Evolutionary conservation across 768 basidiomycete species (phyloP).

Genomic region (Lyophyllum atratum): DNA sequence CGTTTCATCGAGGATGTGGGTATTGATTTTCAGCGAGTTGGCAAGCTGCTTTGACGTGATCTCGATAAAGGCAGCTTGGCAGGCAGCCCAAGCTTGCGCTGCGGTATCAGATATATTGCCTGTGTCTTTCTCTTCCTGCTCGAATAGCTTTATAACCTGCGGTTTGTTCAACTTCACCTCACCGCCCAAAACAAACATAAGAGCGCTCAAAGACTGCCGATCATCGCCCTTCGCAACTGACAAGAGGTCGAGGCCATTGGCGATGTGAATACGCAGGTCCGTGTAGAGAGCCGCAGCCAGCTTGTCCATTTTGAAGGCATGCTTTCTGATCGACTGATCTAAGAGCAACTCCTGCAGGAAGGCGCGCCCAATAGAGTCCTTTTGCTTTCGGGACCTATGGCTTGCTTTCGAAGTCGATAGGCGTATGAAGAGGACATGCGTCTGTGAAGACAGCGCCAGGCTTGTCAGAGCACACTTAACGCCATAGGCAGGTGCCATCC

Average conservation of each 20-base stretch:
- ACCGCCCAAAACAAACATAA: conserved; percentile 41
- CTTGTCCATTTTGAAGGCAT: conserved; percentile 49
- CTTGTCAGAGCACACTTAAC: conserved; percentile 31
- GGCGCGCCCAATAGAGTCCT: conserved; percentile 10
- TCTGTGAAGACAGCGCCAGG: conserved; percentile 41
- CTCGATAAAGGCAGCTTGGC: conserved; percentile 30
- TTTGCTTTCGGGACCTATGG: neutral
- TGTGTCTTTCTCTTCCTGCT: conserved; percentile 21
- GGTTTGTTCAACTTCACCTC: conserved; percentile 26
- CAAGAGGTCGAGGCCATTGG: conserved; percentile 41
- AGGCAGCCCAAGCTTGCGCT: conserved; percentile 48
- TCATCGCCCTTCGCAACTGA: conserved; percentile 26
- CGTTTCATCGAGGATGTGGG: conserved; percentile 18
- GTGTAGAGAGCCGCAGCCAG: conserved; percentile 38
- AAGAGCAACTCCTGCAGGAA: conserved; percentile 35
- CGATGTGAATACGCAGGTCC: conserved; percentile 38
- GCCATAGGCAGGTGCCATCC: conserved; percentile 46
- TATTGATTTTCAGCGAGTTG: conserved; percentile 24
- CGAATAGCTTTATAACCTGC: conserved; percentile 31
- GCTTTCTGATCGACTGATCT: conserved; percentile 28
- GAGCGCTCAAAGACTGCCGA: conserved; percentile 34
- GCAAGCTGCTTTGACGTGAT: conserved; percentile 16
- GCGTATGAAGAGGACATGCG: conserved; percentile 35
- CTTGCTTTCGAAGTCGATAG: conserved; percentile 20
- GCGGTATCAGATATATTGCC: conserved; percentile 26